Evolutionary conservation across 2,329 filamentous ascomycete species (phyloP).

Genomic region (Xylaria sp.): DNA sequence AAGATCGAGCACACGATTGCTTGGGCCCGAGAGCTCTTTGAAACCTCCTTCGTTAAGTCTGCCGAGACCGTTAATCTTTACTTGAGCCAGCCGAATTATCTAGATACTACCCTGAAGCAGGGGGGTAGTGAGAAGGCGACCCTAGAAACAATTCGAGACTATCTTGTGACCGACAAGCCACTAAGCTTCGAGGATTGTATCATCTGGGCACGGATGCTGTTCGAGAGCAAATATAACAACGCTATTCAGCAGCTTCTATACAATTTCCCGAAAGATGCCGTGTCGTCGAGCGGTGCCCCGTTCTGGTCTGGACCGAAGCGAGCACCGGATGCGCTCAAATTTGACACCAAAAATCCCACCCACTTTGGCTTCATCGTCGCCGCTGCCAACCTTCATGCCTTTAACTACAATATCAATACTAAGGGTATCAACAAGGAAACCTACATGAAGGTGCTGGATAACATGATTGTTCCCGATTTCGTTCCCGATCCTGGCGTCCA

Average conservation of each 20-base stretch:
- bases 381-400: constrained; percentile 91
- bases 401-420: constrained; percentile 97
- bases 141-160: constrained; percentile 88
- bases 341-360: constrained; percentile 84
- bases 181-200: constrained; percentile 96
- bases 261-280: constrained; percentile 96
- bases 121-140: constrained; percentile 95
- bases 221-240: constrained; percentile 97
- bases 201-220: constrained; percentile 91
- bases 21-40: constrained; percentile 96
- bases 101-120: constrained; percentile 88
- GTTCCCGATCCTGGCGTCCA: constrained; percentile 89
- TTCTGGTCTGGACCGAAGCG: constrained; percentile 99
- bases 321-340: constrained; percentile 90
- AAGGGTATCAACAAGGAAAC: constrained; percentile 76
- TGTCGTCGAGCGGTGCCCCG: constrained; percentile 85
- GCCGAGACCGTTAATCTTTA: constrained; percentile 96
- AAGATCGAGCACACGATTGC: constrained; percentile 98
- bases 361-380: constrained; percentile 90
- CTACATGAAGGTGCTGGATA: constrained; percentile 83
- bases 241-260: constrained; percentile 93
- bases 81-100: constrained; percentile 88
- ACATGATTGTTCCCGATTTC: constrained; percentile 97
- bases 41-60: constrained; percentile 91
- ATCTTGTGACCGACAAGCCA: constrained; percentile 90